Evolutionary conservation across 768 basidiomycete species (phyloP).

Genomic region (Suillus weaverae): DNA sequence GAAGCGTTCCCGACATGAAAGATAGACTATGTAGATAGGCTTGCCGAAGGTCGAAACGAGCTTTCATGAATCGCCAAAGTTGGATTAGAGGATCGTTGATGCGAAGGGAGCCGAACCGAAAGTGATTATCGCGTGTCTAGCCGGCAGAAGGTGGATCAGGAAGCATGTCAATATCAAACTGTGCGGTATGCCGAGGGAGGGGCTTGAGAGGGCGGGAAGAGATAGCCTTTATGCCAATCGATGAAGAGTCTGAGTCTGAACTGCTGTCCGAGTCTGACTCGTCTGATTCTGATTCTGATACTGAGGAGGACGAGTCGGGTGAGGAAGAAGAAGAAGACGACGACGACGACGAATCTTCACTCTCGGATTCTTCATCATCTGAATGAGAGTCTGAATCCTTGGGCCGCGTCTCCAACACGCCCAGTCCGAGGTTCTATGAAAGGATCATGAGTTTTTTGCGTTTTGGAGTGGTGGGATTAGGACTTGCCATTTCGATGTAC

Average conservation of each 20-base stretch:
- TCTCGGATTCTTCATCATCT: constrained; percentile 6
- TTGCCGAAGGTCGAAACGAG: background rate
- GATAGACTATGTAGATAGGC: background rate
- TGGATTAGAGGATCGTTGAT: background rate
- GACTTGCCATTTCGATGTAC: constrained; percentile 67
- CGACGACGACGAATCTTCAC: background rate
- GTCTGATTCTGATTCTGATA: background rate
- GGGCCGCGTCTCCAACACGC: constrained; percentile 49
- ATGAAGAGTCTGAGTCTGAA: constrained; percentile 18
- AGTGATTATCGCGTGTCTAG: no score
- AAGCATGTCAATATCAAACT: constrained; percentile 35
- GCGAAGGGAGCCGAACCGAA: background rate
- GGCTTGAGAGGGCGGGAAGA: constrained; percentile 47
- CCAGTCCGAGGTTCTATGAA: constrained; percentile 61
- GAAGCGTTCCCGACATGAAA: background rate
- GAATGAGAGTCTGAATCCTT: constrained; percentile 14
- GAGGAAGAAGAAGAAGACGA: background rate
- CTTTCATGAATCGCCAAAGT: background rate
- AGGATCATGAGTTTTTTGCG: background rate
- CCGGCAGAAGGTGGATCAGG: background rate
- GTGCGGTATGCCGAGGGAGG: constrained; percentile 40
- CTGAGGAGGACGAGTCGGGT: constrained; percentile 10
- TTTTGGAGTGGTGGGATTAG: background rate
- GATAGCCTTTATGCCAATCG: constrained; percentile 39
- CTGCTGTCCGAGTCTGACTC: constrained; percentile 13